Evolutionary conservation across 176 grass and related monocot genomes (phyloP), one percentile per base, ranked within the genome.

Genomic region (Ampelocalamus luodianensis): DNA sequence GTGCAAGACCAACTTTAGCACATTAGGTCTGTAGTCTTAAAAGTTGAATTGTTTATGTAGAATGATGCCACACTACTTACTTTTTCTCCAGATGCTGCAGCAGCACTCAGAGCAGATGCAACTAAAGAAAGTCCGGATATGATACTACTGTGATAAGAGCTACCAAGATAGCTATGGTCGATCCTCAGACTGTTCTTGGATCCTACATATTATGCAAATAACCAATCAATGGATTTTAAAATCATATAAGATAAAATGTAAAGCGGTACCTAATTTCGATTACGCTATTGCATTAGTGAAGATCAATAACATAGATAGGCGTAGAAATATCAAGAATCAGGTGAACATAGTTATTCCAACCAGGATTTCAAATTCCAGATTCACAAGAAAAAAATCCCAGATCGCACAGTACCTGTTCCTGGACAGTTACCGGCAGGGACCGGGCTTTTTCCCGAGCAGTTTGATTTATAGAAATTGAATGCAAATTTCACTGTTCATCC

Each of bases 61-160:
- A 78, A 77, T 27, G 38, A 65, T 48, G 77, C 46, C 74, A 44
- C 34, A 65, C 5, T 59, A 74, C 88, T 90, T 82, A 98, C 96
- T 82, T 90, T 93, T 62, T 74, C 83, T 82, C 85, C 87, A 71
- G 87, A 82, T 85, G 66, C 77, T 64, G 78, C 56, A 77, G 91
- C 86, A 85, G 22, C 69, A 80, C 81, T 74, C 34, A 98, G 84
- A 81, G 91, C 53, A 92, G 96, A 93, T 77, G 91, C 72, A 72
- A 95, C 78, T 63, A 98, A 87, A 87, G 93, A 90, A 88, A 98
- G 84, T 39, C 93, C 96, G 0, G 91, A 93, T 81, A 98, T 77
- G 55, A 95, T 98, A 90, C 91, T 90, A 55, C 76, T 95, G 86
- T 95, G 96, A 74, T 98, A 98, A 64, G 91, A 87, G 72, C 93